A percentile compares a stretch with the other conserved stretches of the same genome.
phyloP scores from a whole-genome alignment of 73 alveolate species.

The Paramecium bursaria region DNA sequence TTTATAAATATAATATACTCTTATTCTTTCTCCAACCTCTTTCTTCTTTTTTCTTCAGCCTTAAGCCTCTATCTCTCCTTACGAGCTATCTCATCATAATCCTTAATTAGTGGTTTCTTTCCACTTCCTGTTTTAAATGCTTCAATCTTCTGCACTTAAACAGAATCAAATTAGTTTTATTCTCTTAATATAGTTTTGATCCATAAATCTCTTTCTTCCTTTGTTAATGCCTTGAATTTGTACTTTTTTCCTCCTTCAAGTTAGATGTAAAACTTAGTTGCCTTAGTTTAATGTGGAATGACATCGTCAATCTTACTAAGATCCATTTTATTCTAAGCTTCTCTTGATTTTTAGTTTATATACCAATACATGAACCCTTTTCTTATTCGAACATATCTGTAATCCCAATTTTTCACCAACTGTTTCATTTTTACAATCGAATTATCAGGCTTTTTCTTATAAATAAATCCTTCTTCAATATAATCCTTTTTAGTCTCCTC shows the following conservation, averaged over 20 bases:
- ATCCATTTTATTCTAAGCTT: conserved; percentile 59
- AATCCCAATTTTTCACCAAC: conserved; percentile 53
- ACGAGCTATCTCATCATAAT: conserved; percentile 63
- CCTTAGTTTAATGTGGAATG: conserved; percentile 33
- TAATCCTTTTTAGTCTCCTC: conserved; percentile 3
- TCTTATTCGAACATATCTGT: conserved; percentile 67
- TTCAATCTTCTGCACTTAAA: conserved; percentile 15
- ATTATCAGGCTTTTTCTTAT: conserved; percentile 34
- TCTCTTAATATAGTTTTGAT: conserved; percentile 57
- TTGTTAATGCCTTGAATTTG: conserved; percentile 53
- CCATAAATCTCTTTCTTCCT: conserved; percentile 64
- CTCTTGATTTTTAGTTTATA: conserved; percentile 50
- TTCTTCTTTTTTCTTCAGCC: conserved; percentile 59
- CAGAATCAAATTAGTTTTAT: conserved; percentile 11
- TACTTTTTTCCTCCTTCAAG: conserved; percentile 34
- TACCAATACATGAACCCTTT: conserved; percentile 66
- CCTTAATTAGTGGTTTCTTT: conserved; percentile 52
- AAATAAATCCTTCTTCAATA: conserved; percentile 36
- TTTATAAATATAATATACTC: conserved; percentile 17
- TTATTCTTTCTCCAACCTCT: conserved; percentile 49
- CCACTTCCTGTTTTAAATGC: conserved; percentile 66
- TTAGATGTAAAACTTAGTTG: conserved; percentile 42
- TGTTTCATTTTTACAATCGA: too few species aligned
- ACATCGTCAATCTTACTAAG: conserved; percentile 50
- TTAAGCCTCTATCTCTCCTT: conserved; percentile 39